These are phyloP conservation scores for Neurospora sp. DNA, from an alignment of 495 filamentous ascomycete genomes.

Conservation along the genomic window DNA sequence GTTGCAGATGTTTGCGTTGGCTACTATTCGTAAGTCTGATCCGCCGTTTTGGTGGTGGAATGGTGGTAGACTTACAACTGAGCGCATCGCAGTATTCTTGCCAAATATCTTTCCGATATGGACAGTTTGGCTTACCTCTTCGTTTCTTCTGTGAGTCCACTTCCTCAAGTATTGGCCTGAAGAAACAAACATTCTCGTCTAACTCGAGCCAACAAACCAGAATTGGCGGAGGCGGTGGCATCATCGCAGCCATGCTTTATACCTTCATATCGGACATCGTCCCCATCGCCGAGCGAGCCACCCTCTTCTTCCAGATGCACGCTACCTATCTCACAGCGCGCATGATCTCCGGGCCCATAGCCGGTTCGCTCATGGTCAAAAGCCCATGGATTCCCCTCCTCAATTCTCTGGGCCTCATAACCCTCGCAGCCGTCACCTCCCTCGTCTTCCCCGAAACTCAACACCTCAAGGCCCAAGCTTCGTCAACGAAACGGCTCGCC, in stretches of 20 bases:
- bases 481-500: not conserved
- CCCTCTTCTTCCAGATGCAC: conserved; percentile 20
- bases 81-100: conserved; percentile 10
- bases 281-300: conserved; percentile 12
- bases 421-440: conserved; percentile 1
- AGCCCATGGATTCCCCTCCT: conserved; percentile 16
- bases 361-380: conserved; percentile 13
- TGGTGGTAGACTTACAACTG: not conserved
- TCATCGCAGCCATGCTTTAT: conserved; percentile 23
- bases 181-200: not conserved
- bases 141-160: conserved; percentile 14
- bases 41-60: too few species aligned
- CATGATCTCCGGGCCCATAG: conserved; percentile 17
- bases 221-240: conserved; percentile 18
- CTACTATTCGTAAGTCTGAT: conserved; percentile 12
- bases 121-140: conserved; percentile 11
- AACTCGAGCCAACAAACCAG: conserved; percentile 1
- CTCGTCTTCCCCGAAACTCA: conserved; percentile 21
- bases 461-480: conserved; percentile 9
- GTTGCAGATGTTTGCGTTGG: conserved; percentile 4
- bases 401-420: conserved; percentile 5
- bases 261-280: conserved; percentile 24
- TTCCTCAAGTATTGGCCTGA: not conserved
- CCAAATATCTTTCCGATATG: conserved; percentile 22
- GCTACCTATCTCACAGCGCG: conserved; percentile 16